Evolutionary conservation across 495 filamentous ascomycete species (phyloP).

Genomic region (Gamarada debralockiae): DNA sequence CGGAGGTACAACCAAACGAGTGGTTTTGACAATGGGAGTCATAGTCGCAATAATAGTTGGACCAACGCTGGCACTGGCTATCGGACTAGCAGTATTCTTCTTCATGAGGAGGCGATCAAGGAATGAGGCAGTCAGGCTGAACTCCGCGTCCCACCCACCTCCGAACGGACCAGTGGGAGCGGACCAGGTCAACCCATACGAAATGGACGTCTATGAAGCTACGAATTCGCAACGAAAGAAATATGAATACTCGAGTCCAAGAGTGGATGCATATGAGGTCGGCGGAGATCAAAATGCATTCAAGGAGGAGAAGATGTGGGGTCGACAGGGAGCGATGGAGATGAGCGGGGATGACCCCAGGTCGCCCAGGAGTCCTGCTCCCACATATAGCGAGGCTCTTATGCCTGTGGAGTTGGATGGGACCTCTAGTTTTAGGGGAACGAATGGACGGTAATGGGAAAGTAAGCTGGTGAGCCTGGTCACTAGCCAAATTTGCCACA

Average conservation of each 20-base stretch:
- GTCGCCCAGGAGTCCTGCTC: neutral
- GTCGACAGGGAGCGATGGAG: neutral
- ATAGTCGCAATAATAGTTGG: conserved; percentile 6
- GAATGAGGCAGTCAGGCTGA: neutral
- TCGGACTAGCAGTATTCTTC: neutral
- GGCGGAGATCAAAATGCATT: conserved; percentile 3
- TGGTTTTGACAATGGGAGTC: neutral
- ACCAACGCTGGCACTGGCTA: neutral
- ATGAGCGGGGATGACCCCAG: neutral
- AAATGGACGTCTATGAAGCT: conserved; percentile 6
- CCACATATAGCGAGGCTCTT: neutral
- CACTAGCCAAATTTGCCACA: too few relatives aligned
- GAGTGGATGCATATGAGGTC: conserved; percentile 18
- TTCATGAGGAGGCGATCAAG: conserved; percentile 7
- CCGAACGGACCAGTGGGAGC: conserved; percentile 17
- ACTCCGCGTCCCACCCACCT: conserved; percentile 5
- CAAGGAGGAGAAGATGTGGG: neutral
- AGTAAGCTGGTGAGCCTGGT: too few relatives aligned
- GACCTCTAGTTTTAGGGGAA: neutral
- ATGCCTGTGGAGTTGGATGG: conserved; percentile 5
- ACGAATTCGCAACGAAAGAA: neutral
- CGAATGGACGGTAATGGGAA: too few relatives aligned
- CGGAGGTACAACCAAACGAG: neutral
- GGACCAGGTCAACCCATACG: conserved; percentile 18
- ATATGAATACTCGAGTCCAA: conserved; percentile 5